phyloP scores from a whole-genome alignment of 495 filamentous ascomycete species.

The Aspergillus asperescens region DNA sequence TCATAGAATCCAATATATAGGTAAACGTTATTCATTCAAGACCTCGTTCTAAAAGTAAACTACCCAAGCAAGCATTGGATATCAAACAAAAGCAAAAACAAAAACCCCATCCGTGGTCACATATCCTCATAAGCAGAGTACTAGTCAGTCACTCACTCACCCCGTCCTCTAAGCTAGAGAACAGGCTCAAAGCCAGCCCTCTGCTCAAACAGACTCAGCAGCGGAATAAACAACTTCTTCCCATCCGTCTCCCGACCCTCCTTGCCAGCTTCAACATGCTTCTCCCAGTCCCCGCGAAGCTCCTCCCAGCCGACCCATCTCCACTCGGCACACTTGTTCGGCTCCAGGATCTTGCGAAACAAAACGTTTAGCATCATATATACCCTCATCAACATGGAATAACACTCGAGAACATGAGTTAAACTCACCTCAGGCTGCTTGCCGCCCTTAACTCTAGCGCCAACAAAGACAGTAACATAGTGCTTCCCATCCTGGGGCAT shows the following conservation, averaged over 20 bases:
- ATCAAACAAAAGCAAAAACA: too few relatives aligned
- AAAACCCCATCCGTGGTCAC: too few relatives aligned
- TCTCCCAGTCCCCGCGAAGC: neutral
- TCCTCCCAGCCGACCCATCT: conserved; percentile 17
- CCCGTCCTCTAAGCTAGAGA: neutral
- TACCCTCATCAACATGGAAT: too few relatives aligned
- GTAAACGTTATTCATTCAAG: too few relatives aligned
- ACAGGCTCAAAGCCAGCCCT: conserved; percentile 3
- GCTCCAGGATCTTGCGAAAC: conserved; percentile 17
- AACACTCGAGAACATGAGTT: too few relatives aligned
- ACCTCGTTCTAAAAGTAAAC: too few relatives aligned
- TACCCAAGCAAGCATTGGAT: too few relatives aligned
- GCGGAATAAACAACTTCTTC: conserved; percentile 13
- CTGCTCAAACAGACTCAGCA: conserved; percentile 15
- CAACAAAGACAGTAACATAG: conserved; percentile 19
- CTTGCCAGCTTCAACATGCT: conserved; percentile 3
- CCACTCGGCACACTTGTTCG: conserved; percentile 17
- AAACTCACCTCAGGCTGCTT: conserved; percentile 11
- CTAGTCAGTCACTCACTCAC: neutral
- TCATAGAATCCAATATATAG: too few relatives aligned
- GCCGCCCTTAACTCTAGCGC: neutral
- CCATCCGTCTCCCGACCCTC: neutral
- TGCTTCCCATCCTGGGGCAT: conserved; percentile 16
- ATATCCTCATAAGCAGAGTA: too few relatives aligned
- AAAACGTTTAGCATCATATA: too few relatives aligned